phyloP scores from a whole-genome alignment of 768 basidiomycete genomes.

The Kwoniella sp. region DNA sequence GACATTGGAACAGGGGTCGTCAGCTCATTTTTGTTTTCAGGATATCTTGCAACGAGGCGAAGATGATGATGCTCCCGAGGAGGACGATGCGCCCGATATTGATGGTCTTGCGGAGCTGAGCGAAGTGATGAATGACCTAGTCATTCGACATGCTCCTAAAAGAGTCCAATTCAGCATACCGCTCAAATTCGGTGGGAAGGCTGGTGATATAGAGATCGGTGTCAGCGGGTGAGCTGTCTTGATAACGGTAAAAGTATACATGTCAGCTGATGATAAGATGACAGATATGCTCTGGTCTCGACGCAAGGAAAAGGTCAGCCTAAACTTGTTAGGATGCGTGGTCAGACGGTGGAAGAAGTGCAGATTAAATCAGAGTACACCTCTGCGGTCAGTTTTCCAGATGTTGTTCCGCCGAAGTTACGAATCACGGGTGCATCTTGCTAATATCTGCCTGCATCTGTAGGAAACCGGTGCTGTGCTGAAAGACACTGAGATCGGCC shows the following conservation, averaged over 20 bases:
- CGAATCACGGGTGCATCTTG: not conserved
- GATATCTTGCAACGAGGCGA: constrained; percentile 47
- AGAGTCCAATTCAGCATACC: constrained; percentile 79
- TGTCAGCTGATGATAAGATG: constrained; percentile 13
- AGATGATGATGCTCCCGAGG: constrained; percentile 66
- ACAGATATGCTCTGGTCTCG: constrained; percentile 82
- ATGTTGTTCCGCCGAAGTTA: not conserved
- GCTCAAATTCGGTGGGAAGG: constrained; percentile 70
- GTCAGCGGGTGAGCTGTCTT: constrained; percentile 52
- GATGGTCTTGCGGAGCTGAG: constrained; percentile 50
- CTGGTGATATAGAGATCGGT: constrained; percentile 57
- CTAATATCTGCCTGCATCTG: not conserved
- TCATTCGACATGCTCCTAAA: constrained; percentile 62
- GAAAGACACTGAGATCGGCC: constrained; percentile 55
- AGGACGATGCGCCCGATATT: constrained; percentile 62
- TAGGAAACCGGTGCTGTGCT: constrained; percentile 54
- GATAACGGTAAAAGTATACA: not conserved
- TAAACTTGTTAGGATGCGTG: constrained; percentile 76
- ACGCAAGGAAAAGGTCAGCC: constrained; percentile 82
- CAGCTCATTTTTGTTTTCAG: constrained; percentile 24
- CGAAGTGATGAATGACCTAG: constrained; percentile 47
- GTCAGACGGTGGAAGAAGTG: constrained; percentile 78
- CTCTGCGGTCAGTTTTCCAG: constrained; percentile 64
- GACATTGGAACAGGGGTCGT: too few relatives aligned
- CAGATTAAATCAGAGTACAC: constrained; percentile 70